Base-by-base conservation (phyloP, 495 filamentous ascomycete genomes). In the Tuber borchii region DNA sequence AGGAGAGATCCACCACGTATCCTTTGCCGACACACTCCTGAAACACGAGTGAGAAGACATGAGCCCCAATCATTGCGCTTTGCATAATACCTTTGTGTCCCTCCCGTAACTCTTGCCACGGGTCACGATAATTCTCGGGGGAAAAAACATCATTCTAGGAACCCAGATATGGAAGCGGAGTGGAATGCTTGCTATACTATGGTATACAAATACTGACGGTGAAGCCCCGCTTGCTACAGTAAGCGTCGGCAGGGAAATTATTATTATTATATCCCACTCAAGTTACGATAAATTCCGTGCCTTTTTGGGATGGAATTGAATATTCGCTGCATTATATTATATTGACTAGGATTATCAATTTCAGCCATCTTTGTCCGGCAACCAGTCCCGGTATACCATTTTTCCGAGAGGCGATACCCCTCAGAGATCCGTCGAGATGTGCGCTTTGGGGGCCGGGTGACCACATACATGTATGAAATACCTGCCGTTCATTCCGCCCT, bases 1-100 rank as follows among this genome's bases (percentile, higher is more conserved):
- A 65, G 12, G 2, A 2, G 56, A 14, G 26, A 31, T 31, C 56
- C 56, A 65, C 56, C 56, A 65, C 56, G 56, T 65, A 34, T 10
- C 31, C 56, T 6, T 6, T 17, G 20, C 48, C 14, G 26, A n/a
- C 56, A 31, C 22, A 16, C 9, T 31, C 26, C n/a, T 65, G 56
- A 65, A 65, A 65, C 56, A 65, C 56, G 56, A 65, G 56, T 65
- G 56, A 65, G 56, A 65, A 17, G 56, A 65, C 56, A 31, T 65
- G 56, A 65, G 56, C 56, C 56, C 56, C 56, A 65, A 65, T 65
- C 56, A 65, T 65, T 4, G 56, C 56, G 31, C 26, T 31, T 26
- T 4, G 37, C 4, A 39, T 4, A 1, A 6, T 40, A 40, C 16
- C 3, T 3, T 34, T 31, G 12, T 26, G 1, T 31, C 56, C 5